Conservation (phyloP, 192 early-diverging fungal genomes). For the Entomortierella chlamydospora region DNA sequence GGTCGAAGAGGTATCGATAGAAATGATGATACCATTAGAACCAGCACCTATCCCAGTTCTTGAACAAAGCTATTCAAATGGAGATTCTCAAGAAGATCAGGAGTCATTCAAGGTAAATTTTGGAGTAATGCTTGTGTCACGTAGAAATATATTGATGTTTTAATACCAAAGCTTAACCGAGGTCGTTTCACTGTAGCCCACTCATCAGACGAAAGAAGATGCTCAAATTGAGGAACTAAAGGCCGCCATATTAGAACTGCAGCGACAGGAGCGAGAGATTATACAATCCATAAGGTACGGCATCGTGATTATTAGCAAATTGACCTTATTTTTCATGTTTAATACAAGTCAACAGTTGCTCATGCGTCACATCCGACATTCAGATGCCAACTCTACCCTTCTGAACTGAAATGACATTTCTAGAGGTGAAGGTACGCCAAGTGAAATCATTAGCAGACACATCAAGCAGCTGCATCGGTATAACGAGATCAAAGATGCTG, state of each 20-base stretch:
- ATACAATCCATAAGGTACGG: slow-evolving; percentile 28
- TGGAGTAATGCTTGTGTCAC: slow-evolving; percentile 1
- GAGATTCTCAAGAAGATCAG: background rate
- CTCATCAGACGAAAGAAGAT: slow-evolving; percentile 33
- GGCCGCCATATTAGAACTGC: slow-evolving; percentile 25
- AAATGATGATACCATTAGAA: background rate
- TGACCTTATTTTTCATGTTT: no score
- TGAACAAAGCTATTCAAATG: background rate
- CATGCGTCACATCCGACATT: background rate
- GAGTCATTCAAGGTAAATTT: background rate
- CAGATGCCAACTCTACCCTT: background rate
- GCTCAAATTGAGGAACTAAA: slow-evolving; percentile 37
- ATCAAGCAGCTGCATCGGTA: slow-evolving; percentile 67
- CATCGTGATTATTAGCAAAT: background rate
- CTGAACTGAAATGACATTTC: background rate
- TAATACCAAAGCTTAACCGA: background rate
- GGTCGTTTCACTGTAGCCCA: no score
- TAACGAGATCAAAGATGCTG: slow-evolving; percentile 75
- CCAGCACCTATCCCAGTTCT: background rate
- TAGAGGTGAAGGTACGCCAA: slow-evolving; percentile 51
- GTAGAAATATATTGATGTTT: background rate
- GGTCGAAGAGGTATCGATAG: background rate
- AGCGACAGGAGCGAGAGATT: slow-evolving; percentile 38
- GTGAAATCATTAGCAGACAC: slow-evolving; percentile 55
- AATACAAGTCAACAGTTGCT: background rate